Percentiles rank a stretch among this genome's conserved stretches.
Evolutionary conservation across 306 rosid genomes (phyloP).

Genomic region (Quercus glauca): DNA sequence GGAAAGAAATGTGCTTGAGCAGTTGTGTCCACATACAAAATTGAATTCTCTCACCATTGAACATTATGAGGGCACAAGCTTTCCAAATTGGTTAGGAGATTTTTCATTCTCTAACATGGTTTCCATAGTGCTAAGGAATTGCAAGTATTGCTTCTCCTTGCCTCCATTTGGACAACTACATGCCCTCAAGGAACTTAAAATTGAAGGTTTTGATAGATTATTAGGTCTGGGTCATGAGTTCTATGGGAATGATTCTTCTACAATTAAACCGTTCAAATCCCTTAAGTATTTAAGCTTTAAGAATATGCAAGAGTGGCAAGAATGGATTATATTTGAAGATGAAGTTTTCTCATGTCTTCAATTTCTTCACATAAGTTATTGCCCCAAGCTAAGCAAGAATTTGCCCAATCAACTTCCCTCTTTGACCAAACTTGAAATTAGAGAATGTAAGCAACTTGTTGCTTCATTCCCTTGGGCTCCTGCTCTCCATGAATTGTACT

Average conservation of each 20-base stretch:
- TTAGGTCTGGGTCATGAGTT: background rate
- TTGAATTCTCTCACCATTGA: background rate
- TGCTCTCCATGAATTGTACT: background rate
- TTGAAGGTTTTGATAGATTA: constrained; percentile 4
- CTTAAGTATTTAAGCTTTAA: background rate
- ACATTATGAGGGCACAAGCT: constrained; percentile 3
- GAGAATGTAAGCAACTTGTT: background rate
- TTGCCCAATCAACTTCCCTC: background rate
- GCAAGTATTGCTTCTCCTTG: background rate
- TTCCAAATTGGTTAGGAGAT: constrained; percentile 27
- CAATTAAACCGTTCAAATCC: background rate
- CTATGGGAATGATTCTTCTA: background rate
- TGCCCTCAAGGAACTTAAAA: constrained; percentile 22
- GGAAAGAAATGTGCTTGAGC: constrained; percentile 24
- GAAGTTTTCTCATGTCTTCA: constrained; percentile 5
- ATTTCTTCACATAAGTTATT: background rate
- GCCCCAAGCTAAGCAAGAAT: background rate
- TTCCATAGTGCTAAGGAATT: background rate
- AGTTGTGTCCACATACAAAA: constrained; percentile 20
- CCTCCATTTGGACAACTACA: background rate
- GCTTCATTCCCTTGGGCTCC: background rate
- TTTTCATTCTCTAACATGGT: constrained; percentile 12
- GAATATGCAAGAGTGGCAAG: background rate
- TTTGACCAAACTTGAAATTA: background rate
- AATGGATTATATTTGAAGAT: background rate